Evolutionary conservation across 108 stramenopile genomes (phyloP), one percentile per base, ranked within the genome.

Genomic region (Schizochytrium sp.): DNA sequence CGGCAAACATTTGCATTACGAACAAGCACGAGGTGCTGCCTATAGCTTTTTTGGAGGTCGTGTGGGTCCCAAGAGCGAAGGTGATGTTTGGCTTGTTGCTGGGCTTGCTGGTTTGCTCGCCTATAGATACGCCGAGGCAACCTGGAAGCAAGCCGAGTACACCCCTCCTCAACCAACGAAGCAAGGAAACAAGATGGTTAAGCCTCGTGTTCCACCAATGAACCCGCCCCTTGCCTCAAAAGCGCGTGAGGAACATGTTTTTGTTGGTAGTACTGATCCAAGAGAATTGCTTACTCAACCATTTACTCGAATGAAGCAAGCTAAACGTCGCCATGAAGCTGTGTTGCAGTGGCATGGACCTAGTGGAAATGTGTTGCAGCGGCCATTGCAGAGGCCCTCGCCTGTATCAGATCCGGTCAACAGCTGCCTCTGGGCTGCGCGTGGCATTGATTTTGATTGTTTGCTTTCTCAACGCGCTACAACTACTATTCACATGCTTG

Each of bases 341-440:
- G 64, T 69, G 19, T 15, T 69, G 64, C 64, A 69, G 15, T 69
- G 53, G 76, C 76, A 83, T 40, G 76, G 76, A 55, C 76, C 53
- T 53, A 55, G 50, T 10, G 76, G 76, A 47, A 83, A 83, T 40
- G 76, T 83, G 15, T 42, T 83, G 5, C 76, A 83, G 53, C 76
- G 76, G 1, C 47, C 76, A 10, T 28, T 83, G 5, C 76, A 55
- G 76, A 47, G 50, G 50, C 76, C 76, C 47, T 83, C 76, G 17
- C 13, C 47, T 38, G 76, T 83, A 47, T 55, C 50, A 5, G 53
- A 83, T 2, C 76, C 76, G 17, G 76, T 83, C 47, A 55, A 83
- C 3, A 49, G 53, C 3, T 55, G 47, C 28, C 76, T 83, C 17
- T 83, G 76, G 76, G 47, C 50, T 7, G 76, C 76, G 50, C 47